Conservation (phyloP, 768 basidiomycete genomes). For the Naganishia antarctica region DNA sequence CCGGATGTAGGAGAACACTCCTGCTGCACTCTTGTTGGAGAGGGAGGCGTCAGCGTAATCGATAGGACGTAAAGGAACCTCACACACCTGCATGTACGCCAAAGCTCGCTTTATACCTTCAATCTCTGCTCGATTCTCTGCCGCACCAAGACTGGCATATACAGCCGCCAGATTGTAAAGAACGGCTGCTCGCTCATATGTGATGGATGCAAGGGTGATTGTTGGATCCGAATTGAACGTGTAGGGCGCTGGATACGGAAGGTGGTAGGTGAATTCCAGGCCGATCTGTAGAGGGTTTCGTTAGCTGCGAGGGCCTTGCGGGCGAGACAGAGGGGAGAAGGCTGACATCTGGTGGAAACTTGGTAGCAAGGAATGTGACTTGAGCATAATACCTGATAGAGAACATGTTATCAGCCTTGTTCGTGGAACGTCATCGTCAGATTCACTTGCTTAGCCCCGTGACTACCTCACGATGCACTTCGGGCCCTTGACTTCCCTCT, state of each 20-base stretch:
- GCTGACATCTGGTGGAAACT: constrained; percentile 71
- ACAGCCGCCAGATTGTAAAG: constrained; percentile 82
- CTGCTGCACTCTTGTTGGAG: constrained; percentile 39
- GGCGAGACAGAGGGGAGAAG: constrained; percentile 10
- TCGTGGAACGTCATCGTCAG: too few species aligned
- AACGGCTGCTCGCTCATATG: constrained; percentile 71
- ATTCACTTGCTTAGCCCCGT: constrained; percentile 59
- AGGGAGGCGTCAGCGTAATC: neutral
- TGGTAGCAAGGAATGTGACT: constrained; percentile 72
- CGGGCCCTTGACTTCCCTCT: constrained; percentile 59
- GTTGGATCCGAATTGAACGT: constrained; percentile 54
- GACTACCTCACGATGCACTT: constrained; percentile 48
- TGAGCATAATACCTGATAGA: constrained; percentile 79
- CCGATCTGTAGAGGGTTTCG: constrained; percentile 35
- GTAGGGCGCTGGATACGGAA: constrained; percentile 57
- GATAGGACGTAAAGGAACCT: neutral
- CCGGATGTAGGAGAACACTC: constrained; percentile 42
- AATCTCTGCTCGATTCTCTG: constrained; percentile 53
- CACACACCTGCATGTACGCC: constrained; percentile 44
- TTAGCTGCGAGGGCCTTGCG: too few species aligned
- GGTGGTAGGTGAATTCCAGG: constrained; percentile 59
- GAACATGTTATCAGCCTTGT: neutral
- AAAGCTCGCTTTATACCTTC: constrained; percentile 83
- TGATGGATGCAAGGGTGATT: constrained; percentile 65
- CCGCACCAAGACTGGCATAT: constrained; percentile 71